Evolutionary conservation across 1,284 basidiomycete genomes (phyloP).

Genomic region (Apiotrichum akiyoshidainum): DNA sequence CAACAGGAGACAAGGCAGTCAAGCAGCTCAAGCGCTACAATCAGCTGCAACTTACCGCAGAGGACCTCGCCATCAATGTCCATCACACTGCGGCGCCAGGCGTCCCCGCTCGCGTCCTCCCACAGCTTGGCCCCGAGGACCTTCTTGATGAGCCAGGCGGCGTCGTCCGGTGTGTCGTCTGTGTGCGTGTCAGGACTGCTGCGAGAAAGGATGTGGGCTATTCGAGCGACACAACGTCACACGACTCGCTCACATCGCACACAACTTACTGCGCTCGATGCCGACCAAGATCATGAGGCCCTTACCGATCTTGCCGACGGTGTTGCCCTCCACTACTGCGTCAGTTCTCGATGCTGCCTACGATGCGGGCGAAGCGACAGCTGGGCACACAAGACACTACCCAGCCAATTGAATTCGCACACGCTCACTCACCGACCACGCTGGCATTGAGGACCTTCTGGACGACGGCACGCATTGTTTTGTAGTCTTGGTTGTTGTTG

Average conservation of each 20-base stretch:
- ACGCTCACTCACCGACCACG: conserved; percentile 40
- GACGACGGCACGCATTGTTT: conserved; percentile 49
- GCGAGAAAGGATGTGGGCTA: too few species aligned
- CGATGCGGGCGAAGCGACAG: too few species aligned
- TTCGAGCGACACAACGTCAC: too few species aligned
- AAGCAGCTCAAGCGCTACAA: neutral
- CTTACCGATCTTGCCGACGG: conserved; percentile 70
- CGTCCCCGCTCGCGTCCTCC: conserved; percentile 53
- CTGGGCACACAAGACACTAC: too few species aligned
- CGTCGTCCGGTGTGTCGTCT: conserved; percentile 76
- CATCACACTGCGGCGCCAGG: conserved; percentile 75
- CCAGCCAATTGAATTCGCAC: too few species aligned
- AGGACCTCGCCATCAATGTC: conserved; percentile 81
- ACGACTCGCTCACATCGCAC: too few species aligned
- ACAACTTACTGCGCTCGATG: conserved; percentile 50
- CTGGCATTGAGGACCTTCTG: conserved; percentile 47
- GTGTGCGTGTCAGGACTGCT: neutral
- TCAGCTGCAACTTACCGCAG: conserved; percentile 55
- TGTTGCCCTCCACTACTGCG: conserved; percentile 43
- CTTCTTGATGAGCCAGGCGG: conserved; percentile 70
- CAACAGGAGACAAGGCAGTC: neutral
- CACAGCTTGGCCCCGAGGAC: conserved; percentile 73
- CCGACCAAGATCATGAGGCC: conserved; percentile 86
- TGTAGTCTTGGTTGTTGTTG: neutral
- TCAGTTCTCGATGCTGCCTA: neutral